Base-by-base conservation (phyloP, 176 grass and related monocot species). In the Juncus effusus region DNA sequence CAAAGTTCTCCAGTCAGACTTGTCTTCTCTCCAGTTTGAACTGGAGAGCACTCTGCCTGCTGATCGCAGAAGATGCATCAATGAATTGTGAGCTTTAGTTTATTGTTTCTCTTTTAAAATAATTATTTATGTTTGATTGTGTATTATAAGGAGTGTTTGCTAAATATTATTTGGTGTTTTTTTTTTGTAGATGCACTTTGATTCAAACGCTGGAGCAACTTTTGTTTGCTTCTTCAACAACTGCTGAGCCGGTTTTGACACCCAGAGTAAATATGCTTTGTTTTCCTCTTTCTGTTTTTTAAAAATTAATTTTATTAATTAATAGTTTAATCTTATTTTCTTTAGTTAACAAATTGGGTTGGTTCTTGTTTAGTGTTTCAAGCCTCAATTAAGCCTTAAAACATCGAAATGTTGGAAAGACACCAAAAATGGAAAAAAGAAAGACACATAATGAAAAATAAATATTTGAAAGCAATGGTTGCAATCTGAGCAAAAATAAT, bases 121-220 rank as follows among this genome's bases (percentile, higher is more conserved):
- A 39, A 76, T 50, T 36, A 38, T 61, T 65, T 71, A 65, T 42
- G 54, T 14, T 63, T 66, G 84, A 62, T 70, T 36, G 59, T 4
- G 1, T 28, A 28, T 28, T 28, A 28, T 28, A 28, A 28, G 19
- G 19, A 28, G 19, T 28, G 19, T 28, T 28, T 28, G 19, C 19
- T 28, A 28, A 28, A 28, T 28, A 28, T 28, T 28, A 28, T 28
- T 28, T 28, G 19, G 19, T 28, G 19, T 44, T 59, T 14, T 77
- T 61, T 67, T 70, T 59, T 7, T 82, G 77, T 74, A 99, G 94
- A 70, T 99, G 94, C 74, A 86, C 83, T 61, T 57, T 99, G 36
- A 93, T 99, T 85, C 94, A 93, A 86, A 99, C 78, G 62, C 83
- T 93, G 2, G 85, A 99, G 78, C 94, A 93, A 61, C 78, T 99